A percentile compares a stretch with the other conserved stretches of the same genome.
phyloP scores from a whole-genome alignment of 441 rosid species.

The Eruca vesicaria region DNA sequence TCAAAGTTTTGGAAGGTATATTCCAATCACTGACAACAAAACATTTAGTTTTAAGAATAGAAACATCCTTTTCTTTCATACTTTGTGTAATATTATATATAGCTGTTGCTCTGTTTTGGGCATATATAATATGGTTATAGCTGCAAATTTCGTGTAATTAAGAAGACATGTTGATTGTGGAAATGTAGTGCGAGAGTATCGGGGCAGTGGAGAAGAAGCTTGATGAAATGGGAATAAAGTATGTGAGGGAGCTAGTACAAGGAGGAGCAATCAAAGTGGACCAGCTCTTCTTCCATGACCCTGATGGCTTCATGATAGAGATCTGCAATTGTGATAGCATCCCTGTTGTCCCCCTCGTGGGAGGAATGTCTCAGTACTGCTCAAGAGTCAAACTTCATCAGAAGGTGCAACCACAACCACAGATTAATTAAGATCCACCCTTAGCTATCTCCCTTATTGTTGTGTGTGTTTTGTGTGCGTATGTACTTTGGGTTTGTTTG shows the following conservation, averaged over 20 bases:
- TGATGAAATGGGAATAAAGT: slow-evolving; percentile 57
- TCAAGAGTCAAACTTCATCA: slow-evolving; percentile 46
- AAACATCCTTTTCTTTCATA: neutral
- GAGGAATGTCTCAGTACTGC: slow-evolving; percentile 56
- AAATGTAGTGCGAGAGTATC: slow-evolving; percentile 71
- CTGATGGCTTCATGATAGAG: slow-evolving; percentile 93
- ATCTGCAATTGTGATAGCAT: slow-evolving; percentile 77
- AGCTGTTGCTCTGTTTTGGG: slow-evolving; percentile 13
- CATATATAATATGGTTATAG: neutral
- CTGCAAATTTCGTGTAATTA: neutral
- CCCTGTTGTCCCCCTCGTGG: slow-evolving; percentile 65
- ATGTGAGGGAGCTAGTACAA: slow-evolving; percentile 52
- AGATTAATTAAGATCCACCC: slow-evolving; percentile 25
- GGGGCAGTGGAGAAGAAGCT: slow-evolving; percentile 76
- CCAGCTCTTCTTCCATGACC: slow-evolving; percentile 86
- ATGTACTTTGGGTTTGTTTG: slow-evolving; percentile 1
- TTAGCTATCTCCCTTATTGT: neutral
- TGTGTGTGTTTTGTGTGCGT: neutral
- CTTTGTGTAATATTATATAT: neutral
- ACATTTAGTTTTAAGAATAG: neutral
- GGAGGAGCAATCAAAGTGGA: slow-evolving; percentile 81
- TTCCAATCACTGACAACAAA: neutral
- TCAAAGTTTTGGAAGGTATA: neutral
- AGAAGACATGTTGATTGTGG: neutral
- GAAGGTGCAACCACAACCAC: slow-evolving; percentile 42